phyloP scores from a whole-genome alignment of 352 stramenopile species.

The Pythium vanterpoolii region DNA sequence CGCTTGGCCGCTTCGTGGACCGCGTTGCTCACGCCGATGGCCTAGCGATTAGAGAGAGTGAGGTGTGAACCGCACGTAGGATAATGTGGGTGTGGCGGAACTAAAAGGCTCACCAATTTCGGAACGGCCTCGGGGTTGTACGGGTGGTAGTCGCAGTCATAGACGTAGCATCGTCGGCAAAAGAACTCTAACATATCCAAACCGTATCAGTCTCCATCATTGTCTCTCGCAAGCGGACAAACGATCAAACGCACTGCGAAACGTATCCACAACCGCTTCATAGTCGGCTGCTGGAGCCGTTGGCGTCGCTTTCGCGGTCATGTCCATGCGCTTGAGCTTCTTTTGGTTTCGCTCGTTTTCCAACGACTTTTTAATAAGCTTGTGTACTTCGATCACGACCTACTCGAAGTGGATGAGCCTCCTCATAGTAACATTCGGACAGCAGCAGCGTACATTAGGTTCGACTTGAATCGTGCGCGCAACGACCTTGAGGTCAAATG shows the following conservation, averaged over 20 bases:
- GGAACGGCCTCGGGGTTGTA: conserved; percentile 39
- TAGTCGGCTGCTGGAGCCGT: conserved; percentile 34
- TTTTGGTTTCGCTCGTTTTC: conserved; percentile 19
- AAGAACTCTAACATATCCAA: conserved; percentile 45
- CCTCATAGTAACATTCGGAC: not conserved
- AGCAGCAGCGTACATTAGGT: conserved; percentile 10
- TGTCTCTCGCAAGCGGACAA: not conserved
- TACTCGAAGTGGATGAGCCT: too few species aligned
- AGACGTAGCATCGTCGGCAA: conserved; percentile 77
- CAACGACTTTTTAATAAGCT: conserved; percentile 52
- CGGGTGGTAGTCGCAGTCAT: conserved; percentile 84
- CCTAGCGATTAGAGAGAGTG: conserved; percentile 8
- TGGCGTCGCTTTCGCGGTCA: not conserved
- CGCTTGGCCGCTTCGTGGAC: conserved; percentile 39
- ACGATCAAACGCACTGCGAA: conserved; percentile 46
- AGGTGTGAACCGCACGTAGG: conserved; percentile 17
- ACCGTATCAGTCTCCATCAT: not conserved
- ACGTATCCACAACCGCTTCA: conserved; percentile 59
- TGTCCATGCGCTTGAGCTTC: not conserved
- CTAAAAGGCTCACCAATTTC: conserved; percentile 38
- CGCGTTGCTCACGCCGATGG: conserved; percentile 61
- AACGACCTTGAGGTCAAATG: conserved; percentile 52
- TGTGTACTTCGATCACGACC: conserved; percentile 67
- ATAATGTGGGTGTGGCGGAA: not conserved
- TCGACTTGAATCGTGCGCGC: conserved; percentile 64